These are phyloP conservation scores for Mychonastes homosphaera DNA, from an alignment of 139 green algal genomes.

Conservation along the genomic window DNA sequence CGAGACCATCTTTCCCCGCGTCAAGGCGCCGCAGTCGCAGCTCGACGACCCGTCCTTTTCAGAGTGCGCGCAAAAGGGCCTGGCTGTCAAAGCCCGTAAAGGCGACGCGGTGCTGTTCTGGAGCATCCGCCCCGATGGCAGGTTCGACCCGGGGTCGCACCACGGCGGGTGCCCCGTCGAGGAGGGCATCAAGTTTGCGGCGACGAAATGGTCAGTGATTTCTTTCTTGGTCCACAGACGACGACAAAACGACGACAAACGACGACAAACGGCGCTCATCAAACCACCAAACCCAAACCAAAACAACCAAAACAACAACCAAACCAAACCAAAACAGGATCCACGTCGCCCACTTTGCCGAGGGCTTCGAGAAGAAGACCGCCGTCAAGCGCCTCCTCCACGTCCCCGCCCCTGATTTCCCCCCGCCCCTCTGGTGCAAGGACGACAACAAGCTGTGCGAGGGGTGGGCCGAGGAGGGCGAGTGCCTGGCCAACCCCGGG, in stretches of 20 bases:
- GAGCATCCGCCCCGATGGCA: constrained; percentile 28
- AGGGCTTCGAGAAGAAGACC: background rate
- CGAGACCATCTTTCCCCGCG: constrained; percentile 47
- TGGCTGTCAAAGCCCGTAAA: constrained; percentile 40
- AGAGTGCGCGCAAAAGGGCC: constrained; percentile 31
- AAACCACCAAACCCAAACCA: background rate
- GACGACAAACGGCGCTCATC: background rate
- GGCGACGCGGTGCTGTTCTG: constrained; percentile 27
- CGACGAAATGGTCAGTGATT: constrained; percentile 36
- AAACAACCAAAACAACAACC: background rate
- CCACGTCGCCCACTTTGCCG: constrained; percentile 20
- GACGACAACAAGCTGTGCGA: constrained; percentile 22
- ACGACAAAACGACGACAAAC: background rate
- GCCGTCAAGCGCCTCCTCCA: constrained; percentile 20
- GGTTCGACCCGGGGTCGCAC: constrained; percentile 28
- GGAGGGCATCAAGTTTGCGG: constrained; percentile 33
- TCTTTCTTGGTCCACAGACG: too few species aligned
- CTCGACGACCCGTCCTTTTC: constrained; percentile 17
- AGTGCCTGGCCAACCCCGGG: constrained; percentile 20
- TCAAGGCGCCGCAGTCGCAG: constrained; percentile 13
- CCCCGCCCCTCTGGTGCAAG: constrained; percentile 21
- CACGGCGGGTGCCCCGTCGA: constrained; percentile 42
- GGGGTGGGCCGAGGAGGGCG: constrained; percentile 16
- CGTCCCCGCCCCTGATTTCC: constrained; percentile 29
- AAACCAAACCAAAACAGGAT: constrained; percentile 23